Evolutionary conservation across 2,329 filamentous ascomycete genomes (phyloP).

Genomic region (Monilinia fructicola): DNA sequence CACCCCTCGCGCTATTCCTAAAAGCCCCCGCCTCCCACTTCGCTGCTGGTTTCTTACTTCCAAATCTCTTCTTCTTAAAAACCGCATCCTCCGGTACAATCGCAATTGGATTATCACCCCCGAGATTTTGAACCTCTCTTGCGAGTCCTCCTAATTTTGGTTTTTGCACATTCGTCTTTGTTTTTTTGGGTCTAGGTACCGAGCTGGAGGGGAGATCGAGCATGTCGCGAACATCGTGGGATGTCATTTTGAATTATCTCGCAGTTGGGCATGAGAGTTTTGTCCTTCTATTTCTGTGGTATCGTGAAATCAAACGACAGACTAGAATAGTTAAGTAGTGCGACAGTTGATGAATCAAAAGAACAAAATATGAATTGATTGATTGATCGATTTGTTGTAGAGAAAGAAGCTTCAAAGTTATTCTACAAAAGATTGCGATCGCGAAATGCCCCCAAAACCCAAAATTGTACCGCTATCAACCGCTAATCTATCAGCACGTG

Average conservation of each 20-base stretch:
- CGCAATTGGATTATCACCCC: conserved; percentile 65
- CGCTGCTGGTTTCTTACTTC: conserved; percentile 55
- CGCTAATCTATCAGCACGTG: conserved; percentile 22
- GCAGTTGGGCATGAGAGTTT: neutral
- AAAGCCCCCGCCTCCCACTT: conserved; percentile 71
- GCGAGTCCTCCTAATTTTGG: conserved; percentile 63
- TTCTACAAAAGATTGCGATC: neutral
- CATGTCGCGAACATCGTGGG: conserved; percentile 83
- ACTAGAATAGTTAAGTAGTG: neutral
- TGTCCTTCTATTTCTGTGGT: neutral
- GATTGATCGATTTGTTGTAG: conserved; percentile 10
- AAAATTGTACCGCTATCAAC: conserved; percentile 3
- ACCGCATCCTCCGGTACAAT: conserved; percentile 60
- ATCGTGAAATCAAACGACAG: neutral
- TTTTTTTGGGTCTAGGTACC: conserved; percentile 67
- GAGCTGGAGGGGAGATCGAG: conserved; percentile 72
- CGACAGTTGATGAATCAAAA: conserved; percentile 7
- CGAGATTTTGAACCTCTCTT: conserved; percentile 64
- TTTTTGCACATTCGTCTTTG: conserved; percentile 62
- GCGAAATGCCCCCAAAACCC: conserved; percentile 12
- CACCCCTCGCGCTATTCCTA: conserved; percentile 72
- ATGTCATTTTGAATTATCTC: conserved; percentile 56
- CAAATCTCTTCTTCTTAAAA: conserved; percentile 59
- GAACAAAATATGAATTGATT: conserved; percentile 1
- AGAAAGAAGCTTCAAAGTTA: conserved; percentile 6